A percentile compares a stretch with the other conserved stretches of the same genome.
phyloP scores from a whole-genome alignment of 148 eudicot genomes.

The Camellia lanceoleosa region DNA sequence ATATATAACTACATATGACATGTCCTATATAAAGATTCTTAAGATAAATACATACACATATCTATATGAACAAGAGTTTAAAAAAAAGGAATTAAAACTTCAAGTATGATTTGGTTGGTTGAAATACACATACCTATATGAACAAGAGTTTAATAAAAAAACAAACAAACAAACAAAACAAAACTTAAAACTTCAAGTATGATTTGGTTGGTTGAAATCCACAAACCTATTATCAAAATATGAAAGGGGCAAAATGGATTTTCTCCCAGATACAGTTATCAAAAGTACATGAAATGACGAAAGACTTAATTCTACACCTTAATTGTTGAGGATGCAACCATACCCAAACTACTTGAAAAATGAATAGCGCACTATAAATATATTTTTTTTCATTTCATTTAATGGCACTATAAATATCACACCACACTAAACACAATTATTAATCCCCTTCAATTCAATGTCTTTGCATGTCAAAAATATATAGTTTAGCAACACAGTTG shows the following conservation, averaged over 20 bases:
- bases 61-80: not conserved
- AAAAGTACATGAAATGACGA: not conserved
- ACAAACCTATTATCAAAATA: not conserved
- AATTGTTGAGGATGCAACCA: not conserved
- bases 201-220: not conserved
- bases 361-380: not conserved
- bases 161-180: not conserved
- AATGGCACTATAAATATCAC: not conserved
- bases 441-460: not conserved
- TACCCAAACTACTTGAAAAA: not conserved
- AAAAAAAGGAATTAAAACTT: not conserved
- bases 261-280: not conserved
- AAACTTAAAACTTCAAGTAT: not conserved
- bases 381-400: too few species aligned
- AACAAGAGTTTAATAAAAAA: too few species aligned
- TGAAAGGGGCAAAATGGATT: not conserved
- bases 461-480: not conserved
- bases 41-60: not conserved
- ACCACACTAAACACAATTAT: not conserved
- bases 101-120: not conserved
- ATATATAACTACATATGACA: too few species aligned
- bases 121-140: not conserved
- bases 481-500: conserved; percentile 1
- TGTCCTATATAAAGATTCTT: too few species aligned
- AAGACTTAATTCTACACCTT: not conserved